Evolutionary conservation across 352 stramenopile species (phyloP).

Genomic region (Globisporangium alternatum): DNA sequence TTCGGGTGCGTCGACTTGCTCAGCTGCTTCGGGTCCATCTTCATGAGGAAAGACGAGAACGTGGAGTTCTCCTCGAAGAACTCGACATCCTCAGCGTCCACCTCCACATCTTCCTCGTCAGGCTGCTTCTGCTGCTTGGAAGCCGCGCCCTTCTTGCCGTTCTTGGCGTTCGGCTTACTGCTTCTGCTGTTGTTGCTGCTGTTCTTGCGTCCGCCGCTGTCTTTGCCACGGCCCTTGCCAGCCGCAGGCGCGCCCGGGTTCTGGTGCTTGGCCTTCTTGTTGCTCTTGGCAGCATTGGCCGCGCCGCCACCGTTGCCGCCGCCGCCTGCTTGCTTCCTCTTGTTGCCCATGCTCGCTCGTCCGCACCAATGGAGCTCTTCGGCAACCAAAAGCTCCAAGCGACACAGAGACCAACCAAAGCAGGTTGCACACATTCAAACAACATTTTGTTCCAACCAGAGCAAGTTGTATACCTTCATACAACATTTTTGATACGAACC

Average conservation of each 20-base stretch:
- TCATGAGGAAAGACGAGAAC: slow-evolving; percentile 72
- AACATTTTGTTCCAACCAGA: slow-evolving; percentile 1
- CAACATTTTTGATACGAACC: not conserved
- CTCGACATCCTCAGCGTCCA: slow-evolving; percentile 74
- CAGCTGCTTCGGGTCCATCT: slow-evolving; percentile 74
- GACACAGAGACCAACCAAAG: slow-evolving; percentile 10
- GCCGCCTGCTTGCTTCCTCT: slow-evolving; percentile 33
- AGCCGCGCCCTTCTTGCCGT: slow-evolving; percentile 1
- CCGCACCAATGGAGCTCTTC: slow-evolving; percentile 10
- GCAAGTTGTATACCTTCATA: not conserved
- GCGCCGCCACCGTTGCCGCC: slow-evolving; percentile 10
- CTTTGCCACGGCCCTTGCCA: slow-evolving; percentile 15
- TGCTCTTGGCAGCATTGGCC: slow-evolving; percentile 31
- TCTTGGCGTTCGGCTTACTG: slow-evolving; percentile 7
- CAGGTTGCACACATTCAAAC: not conserved
- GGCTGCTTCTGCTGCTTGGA: slow-evolving; percentile 24
- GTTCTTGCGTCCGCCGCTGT: not conserved
- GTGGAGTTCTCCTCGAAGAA: slow-evolving; percentile 75
- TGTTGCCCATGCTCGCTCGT: slow-evolving; percentile 24
- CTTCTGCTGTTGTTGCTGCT: slow-evolving; percentile 13
- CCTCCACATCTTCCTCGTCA: slow-evolving; percentile 53
- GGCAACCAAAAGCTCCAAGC: slow-evolving; percentile 7
- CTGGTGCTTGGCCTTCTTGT: slow-evolving; percentile 27
- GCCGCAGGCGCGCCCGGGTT: slow-evolving; percentile 9
- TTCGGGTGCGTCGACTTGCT: slow-evolving; percentile 47